These are phyloP conservation scores for Alternaria alternata DNA, from an alignment of 2,329 filamentous ascomycete genomes.

Conservation along the genomic window DNA sequence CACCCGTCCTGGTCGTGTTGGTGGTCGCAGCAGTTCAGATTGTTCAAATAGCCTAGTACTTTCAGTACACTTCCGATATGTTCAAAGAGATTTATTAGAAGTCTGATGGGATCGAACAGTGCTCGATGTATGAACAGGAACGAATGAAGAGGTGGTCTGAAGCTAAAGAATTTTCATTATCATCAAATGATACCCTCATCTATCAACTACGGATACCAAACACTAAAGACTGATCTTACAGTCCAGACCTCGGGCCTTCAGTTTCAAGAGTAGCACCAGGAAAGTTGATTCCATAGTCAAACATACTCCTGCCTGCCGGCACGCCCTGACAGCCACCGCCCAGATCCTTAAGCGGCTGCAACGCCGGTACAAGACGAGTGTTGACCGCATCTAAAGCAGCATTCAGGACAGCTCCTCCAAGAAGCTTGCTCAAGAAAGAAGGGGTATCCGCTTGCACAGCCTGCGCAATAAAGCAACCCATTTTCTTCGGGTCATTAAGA, in stretches of 20 bases:
- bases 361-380: not conserved
- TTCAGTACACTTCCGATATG: fast-evolving
- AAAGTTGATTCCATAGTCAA: not conserved
- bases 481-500: not conserved
- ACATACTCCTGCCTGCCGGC: not conserved
- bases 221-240: not conserved
- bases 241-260: not conserved
- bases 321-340: not conserved
- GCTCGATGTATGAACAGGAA: not conserved
- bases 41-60: fast-evolving
- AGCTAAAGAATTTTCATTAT: not conserved
- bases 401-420: not conserved
- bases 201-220: not conserved
- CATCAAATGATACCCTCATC: not conserved
- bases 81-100: not conserved
- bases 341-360: not conserved
- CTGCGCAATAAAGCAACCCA: not conserved
- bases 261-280: not conserved
- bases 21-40: not conserved
- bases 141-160: not conserved
- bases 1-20: not conserved
- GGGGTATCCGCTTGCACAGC: not conserved
- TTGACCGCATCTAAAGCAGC: not conserved
- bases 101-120: not conserved
- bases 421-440: not conserved